Evolutionary conservation across 1,284 basidiomycete genomes (phyloP), one percentile per base, ranked within the genome.

Genomic region (Sphagnurus paluster): DNA sequence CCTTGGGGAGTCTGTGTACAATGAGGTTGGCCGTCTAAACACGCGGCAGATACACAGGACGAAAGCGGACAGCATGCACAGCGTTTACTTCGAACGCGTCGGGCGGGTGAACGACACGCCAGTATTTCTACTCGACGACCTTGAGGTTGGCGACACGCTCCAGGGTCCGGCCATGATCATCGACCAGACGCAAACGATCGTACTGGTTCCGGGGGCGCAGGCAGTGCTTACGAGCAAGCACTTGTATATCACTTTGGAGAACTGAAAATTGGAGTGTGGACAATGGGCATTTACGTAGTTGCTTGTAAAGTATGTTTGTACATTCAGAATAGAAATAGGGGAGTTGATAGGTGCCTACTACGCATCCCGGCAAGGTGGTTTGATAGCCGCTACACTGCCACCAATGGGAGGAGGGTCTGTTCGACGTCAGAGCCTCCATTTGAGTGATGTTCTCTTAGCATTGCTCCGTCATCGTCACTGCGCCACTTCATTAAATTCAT

Each of bases 181-280:
- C 55, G 93, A 97, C 65, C 75, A 91, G 58, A 97, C 93, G 11
- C 93, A 96, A 71, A 96, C 93, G 20, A 90, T 96, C 51, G 82
- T 94, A 28, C 64, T 95, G 2, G 79, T 90, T 13, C 87, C 89
- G 0, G 80, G 75, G 5, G 80, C 87, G 33, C 79, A 66, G 58
- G 86, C 80, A 4, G 69, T 85, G 2, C 59, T 90, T 46, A 80
- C 84, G 43, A 83, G 78, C 46, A 84, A 82, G 52, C 87, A 90
- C 62, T 64, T 92, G 60, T 86, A 82, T 57, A 84, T 91, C 55
- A 83, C 78, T 1, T 56, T 87, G 41, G 17, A 28, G 14, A n/a
- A 33, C 7, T 5, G 36, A 5, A 9, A n/a, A 14, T 33, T n/a
- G n/a, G n/a, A n/a, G n/a, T n/a, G n/a, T n/a, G n/a, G n/a, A n/a